phyloP scores from a whole-genome alignment of 1,284 basidiomycete species.

The Cronartium ribicola region DNA sequence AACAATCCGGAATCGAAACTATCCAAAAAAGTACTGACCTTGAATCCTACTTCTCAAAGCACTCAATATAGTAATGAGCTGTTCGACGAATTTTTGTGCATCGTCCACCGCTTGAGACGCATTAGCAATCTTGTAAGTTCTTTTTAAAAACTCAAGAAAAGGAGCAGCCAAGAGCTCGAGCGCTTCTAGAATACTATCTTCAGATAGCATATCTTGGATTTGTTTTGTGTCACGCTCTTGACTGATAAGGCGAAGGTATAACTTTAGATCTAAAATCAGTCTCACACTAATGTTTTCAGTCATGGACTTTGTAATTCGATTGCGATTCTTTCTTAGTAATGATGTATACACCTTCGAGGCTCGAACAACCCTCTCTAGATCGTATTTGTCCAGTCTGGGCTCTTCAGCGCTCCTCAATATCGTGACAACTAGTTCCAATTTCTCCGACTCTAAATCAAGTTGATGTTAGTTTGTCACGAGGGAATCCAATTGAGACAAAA shows the following conservation, averaged over 20 bases:
- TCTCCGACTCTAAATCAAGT: conserved; percentile 42
- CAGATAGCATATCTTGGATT: conserved; percentile 44
- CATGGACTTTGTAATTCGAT: conserved; percentile 43
- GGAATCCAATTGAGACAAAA: neutral
- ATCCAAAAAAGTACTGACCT: neutral
- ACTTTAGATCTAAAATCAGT: conserved; percentile 47
- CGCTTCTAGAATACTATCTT: conserved; percentile 44
- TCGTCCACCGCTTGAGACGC: conserved; percentile 43
- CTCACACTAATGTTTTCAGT: conserved; percentile 45
- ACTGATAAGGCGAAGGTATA: conserved; percentile 44
- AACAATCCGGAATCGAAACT: neutral
- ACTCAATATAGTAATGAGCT: conserved; percentile 45
- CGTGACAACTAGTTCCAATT: conserved; percentile 46
- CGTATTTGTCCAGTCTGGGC: conserved; percentile 45
- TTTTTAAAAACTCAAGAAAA: conserved; percentile 44
- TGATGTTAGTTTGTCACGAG: conserved; percentile 1
- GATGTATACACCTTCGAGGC: conserved; percentile 43
- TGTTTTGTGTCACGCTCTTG: conserved; percentile 45
- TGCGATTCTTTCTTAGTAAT: conserved; percentile 44
- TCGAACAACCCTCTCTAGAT: conserved; percentile 45
- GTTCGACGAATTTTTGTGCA: conserved; percentile 45
- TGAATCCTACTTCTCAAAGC: conserved; percentile 37
- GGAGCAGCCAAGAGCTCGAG: conserved; percentile 45
- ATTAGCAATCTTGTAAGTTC: conserved; percentile 45
- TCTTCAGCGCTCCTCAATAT: conserved; percentile 47